These are phyloP conservation scores for Carallia brachiata DNA, from an alignment of 345 rosid genomes.

Conservation along the genomic window DNA sequence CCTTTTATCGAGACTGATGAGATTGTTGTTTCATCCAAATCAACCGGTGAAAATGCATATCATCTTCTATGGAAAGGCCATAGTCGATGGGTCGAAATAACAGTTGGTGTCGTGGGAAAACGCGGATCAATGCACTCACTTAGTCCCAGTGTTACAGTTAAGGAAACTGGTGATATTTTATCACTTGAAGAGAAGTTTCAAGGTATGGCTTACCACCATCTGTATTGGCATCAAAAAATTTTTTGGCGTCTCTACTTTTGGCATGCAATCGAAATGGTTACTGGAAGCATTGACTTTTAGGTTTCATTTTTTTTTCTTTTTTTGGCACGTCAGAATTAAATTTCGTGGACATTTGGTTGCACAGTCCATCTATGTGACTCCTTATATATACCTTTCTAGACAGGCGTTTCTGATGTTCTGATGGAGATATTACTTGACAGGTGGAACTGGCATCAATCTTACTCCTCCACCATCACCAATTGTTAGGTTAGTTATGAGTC, in stretches of 20 bases:
- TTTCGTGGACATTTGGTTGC: neutral
- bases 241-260: neutral
- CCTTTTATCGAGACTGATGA: conserved; percentile 93
- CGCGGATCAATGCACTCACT: conserved; percentile 75
- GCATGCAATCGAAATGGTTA: neutral
- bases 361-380: neutral
- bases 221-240: neutral
- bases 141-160: conserved; percentile 86
- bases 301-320: neutral
- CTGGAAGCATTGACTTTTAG: no score
- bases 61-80: conserved; percentile 68
- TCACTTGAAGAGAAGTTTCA: conserved; percentile 98
- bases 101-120: conserved; percentile 80
- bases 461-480: conserved; percentile 89
- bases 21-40: conserved; percentile 59
- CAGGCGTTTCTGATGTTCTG: conserved; percentile 9
- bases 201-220: conserved; percentile 38
- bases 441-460: conserved; percentile 97
- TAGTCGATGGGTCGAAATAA: conserved; percentile 83
- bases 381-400: neutral
- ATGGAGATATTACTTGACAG: conserved; percentile 38
- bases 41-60: conserved; percentile 28
- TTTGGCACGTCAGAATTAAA: neutral
- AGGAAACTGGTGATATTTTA: conserved; percentile 85
- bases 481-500: conserved; percentile 56